Evolutionary conservation across 169 alveolate genomes (phyloP).

Genomic region (Eimeria sp.): DNA sequence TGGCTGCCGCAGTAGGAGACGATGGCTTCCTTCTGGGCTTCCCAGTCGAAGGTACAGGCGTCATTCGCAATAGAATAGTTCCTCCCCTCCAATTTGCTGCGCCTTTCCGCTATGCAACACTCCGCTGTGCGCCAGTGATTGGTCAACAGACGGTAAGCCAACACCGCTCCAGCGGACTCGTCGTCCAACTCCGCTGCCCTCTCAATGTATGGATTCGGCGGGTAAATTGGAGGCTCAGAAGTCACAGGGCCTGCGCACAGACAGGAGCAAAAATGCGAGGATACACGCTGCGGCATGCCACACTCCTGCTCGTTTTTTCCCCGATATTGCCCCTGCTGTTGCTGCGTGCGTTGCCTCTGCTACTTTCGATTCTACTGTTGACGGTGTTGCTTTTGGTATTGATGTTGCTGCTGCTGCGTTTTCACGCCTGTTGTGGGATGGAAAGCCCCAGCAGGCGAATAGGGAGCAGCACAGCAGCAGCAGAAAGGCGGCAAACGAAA

Average conservation of each 20-base stretch:
- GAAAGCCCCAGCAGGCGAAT: no score
- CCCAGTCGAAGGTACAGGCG: constrained; percentile 19
- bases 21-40: constrained; percentile 75
- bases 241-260: constrained; percentile 70
- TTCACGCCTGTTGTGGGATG: no score
- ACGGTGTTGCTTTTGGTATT: no score
- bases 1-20: constrained; percentile 60
- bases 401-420: no score
- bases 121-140: constrained; percentile 82
- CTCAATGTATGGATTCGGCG: constrained; percentile 39
- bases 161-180: constrained; percentile 43
- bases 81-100: constrained; percentile 55
- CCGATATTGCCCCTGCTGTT: no score
- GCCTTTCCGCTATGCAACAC: constrained; percentile 47
- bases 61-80: not conserved
- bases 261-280: no score
- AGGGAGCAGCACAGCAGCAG: no score
- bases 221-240: constrained; percentile 70
- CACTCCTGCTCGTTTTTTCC: no score
- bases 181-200: constrained; percentile 64
- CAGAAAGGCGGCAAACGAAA: no score
- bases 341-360: no score
- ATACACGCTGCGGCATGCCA: no score
- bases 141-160: constrained; percentile 57
- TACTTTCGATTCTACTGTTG: no score